Percentiles rank a stretch among this genome's conserved stretches.
These are phyloP conservation scores for Gloeophyllum trabeum DNA, from an alignment of 768 basidiomycete species.

Conservation along the genomic window DNA sequence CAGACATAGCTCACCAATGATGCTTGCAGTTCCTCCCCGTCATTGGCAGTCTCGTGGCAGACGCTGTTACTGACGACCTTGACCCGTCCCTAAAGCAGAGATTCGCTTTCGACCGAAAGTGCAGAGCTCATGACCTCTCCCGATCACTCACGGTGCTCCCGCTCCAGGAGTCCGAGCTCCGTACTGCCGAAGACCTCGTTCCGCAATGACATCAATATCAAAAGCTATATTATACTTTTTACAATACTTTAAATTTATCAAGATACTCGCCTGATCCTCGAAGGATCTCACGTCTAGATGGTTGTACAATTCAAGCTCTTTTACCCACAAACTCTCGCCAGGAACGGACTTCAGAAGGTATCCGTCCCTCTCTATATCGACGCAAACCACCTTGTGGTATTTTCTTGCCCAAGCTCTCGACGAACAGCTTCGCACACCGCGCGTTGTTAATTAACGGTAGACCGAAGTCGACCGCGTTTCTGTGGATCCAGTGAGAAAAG, in stretches of 20 bases:
- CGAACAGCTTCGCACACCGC: conserved; percentile 80
- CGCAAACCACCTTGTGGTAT: conserved; percentile 70
- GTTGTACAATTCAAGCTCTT: conserved; percentile 51
- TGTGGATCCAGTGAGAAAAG: conserved; percentile 15
- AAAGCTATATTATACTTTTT: too few species aligned
- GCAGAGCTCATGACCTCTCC: conserved; percentile 18
- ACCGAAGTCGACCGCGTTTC: conserved; percentile 95
- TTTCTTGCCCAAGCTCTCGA: conserved; percentile 78
- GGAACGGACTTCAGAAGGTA: conserved; percentile 85
- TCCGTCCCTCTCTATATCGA: conserved; percentile 75
- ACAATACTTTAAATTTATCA: too few species aligned
- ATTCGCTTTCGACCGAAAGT: conserved; percentile 51
- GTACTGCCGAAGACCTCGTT: conserved; percentile 32
- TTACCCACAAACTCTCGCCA: conserved; percentile 86
- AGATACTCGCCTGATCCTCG: too few species aligned
- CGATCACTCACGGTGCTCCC: conserved; percentile 16
- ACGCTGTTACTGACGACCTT: conserved; percentile 57
- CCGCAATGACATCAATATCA: too few species aligned
- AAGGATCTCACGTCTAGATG: too few species aligned
- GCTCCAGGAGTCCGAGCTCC: conserved; percentile 21
- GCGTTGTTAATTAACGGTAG: conserved; percentile 86
- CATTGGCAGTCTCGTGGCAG: conserved; percentile 67
- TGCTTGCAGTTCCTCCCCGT: conserved; percentile 72
- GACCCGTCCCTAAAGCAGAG: conserved; percentile 36
- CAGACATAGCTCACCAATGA: background rate